A percentile compares a stretch with the other conserved stretches of the same genome.
Evolutionary conservation across 495 filamentous ascomycete genomes (phyloP).

Genomic region (Saxophila tyrrhenica): DNA sequence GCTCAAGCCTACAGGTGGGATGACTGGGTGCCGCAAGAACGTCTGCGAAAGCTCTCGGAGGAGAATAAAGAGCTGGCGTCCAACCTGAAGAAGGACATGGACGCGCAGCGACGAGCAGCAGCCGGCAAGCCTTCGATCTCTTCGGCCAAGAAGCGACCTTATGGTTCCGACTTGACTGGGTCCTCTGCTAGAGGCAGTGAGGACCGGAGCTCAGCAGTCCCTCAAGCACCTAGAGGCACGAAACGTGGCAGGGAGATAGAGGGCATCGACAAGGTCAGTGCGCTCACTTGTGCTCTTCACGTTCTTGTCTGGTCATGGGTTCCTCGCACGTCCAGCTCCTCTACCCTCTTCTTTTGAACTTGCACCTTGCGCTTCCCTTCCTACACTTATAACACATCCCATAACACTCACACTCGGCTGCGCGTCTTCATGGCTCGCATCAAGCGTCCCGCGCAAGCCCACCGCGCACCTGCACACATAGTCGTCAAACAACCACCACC

Average conservation of each 20-base stretch:
- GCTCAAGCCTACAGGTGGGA: too few species aligned
- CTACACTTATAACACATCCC: too few species aligned
- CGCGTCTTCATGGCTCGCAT: not conserved
- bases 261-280: slow-evolving; percentile 63
- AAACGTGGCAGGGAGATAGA: slow-evolving; percentile 73
- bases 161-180: slow-evolving; percentile 51
- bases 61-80: slow-evolving; percentile 83
- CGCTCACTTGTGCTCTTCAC: not conserved
- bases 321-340: not conserved
- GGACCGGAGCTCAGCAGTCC: slow-evolving; percentile 59
- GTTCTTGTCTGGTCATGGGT: slow-evolving; percentile 8
- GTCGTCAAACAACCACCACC: not conserved
- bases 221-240: slow-evolving; percentile 48
- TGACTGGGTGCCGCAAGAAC: slow-evolving; percentile 94
- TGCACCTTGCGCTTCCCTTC: too few species aligned
- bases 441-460: not conserved
- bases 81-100: slow-evolving; percentile 50
- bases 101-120: slow-evolving; percentile 32
- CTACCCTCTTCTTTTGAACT: too few species aligned
- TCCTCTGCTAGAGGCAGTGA: slow-evolving; percentile 78
- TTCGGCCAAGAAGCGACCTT: slow-evolving; percentile 49
- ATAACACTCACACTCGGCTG: too few species aligned
- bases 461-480: not conserved
- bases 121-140: slow-evolving; percentile 19
- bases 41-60: slow-evolving; percentile 84